These are phyloP conservation scores for Boletus smithii DNA, from an alignment of 1,284 basidiomycete species.

Conservation along the genomic window DNA sequence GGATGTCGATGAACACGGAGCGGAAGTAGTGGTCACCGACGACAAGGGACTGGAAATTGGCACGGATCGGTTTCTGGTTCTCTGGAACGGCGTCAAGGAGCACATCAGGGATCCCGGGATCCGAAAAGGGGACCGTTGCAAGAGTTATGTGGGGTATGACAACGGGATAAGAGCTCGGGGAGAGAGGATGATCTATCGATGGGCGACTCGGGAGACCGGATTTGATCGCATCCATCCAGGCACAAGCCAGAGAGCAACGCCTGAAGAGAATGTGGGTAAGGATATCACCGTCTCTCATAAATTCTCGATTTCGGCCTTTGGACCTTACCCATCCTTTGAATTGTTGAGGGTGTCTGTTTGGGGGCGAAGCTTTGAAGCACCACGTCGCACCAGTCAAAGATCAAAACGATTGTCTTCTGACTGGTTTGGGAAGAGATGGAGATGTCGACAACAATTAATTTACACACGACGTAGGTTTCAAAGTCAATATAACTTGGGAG, in stretches of 20 bases:
- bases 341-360: background rate
- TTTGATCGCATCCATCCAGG: conserved; percentile 44
- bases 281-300: background rate
- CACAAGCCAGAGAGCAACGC: conserved; percentile 62
- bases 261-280: conserved; percentile 31
- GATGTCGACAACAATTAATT: conserved; percentile 7
- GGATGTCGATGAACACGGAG: conserved; percentile 60
- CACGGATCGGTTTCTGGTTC: conserved; percentile 27
- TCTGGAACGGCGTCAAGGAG: conserved; percentile 44
- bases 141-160: conserved; percentile 73
- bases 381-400: background rate
- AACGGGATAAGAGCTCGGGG: conserved; percentile 45
- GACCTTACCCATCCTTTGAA: conserved; percentile 23
- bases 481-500: background rate
- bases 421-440: too few relatives aligned
- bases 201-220: conserved; percentile 42
- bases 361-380: background rate
- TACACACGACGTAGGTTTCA: conserved; percentile 13
- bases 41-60: conserved; percentile 50
- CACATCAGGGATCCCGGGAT: conserved; percentile 16
- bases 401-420: too few relatives aligned
- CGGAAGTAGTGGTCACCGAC: conserved; percentile 63
- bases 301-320: background rate
- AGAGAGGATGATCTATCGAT: conserved; percentile 12
- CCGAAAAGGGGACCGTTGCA: conserved; percentile 41